Evolutionary conservation across 2,329 filamentous ascomycete genomes (phyloP).

Genomic region (Aspergillus versicolor): DNA sequence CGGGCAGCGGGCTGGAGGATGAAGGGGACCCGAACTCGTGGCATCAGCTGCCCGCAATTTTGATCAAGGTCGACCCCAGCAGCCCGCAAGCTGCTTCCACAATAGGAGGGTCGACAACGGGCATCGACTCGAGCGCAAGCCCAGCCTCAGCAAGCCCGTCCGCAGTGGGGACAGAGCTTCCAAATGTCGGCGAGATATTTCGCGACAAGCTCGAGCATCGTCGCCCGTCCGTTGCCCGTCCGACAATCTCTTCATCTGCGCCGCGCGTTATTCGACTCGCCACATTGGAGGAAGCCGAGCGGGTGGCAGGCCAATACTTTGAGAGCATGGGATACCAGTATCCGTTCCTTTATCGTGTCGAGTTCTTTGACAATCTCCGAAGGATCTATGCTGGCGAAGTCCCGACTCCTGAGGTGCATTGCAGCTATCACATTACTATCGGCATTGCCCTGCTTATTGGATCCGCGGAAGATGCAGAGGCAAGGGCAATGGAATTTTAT

Average conservation of each 20-base stretch:
- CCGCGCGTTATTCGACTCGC: slow-evolving; percentile 34
- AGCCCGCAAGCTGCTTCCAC: slow-evolving; percentile 21
- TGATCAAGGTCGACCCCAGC: slow-evolving; percentile 35
- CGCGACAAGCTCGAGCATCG: slow-evolving; percentile 40
- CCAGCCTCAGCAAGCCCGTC: slow-evolving; percentile 17
- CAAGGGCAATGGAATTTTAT: slow-evolving; percentile 37
- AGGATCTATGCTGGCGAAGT: slow-evolving; percentile 36
- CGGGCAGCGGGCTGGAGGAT: slow-evolving; percentile 33
- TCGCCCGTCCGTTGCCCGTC: slow-evolving; percentile 34
- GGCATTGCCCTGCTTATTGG: slow-evolving; percentile 37
- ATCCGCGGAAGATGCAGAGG: slow-evolving; percentile 29
- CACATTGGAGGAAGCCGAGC: slow-evolving; percentile 37
- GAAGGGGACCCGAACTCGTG: slow-evolving; percentile 37
- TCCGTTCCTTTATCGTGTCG: slow-evolving; percentile 35
- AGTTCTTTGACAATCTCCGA: slow-evolving; percentile 34
- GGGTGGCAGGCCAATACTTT: slow-evolving; percentile 34
- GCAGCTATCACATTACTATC: slow-evolving; percentile 39
- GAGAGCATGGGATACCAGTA: slow-evolving; percentile 42
- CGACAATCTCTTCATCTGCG: slow-evolving; percentile 27
- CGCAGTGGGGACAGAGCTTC: slow-evolving; percentile 30
- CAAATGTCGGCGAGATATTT: slow-evolving; percentile 42
- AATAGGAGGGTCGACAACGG: slow-evolving; percentile 12
- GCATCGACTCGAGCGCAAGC: slow-evolving; percentile 8
- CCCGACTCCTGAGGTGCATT: slow-evolving; percentile 34
- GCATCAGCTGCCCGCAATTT: slow-evolving; percentile 39